These are phyloP conservation scores for Sporothrix pallida DNA, from an alignment of 2,329 filamentous ascomycete species.

Conservation along the genomic window DNA sequence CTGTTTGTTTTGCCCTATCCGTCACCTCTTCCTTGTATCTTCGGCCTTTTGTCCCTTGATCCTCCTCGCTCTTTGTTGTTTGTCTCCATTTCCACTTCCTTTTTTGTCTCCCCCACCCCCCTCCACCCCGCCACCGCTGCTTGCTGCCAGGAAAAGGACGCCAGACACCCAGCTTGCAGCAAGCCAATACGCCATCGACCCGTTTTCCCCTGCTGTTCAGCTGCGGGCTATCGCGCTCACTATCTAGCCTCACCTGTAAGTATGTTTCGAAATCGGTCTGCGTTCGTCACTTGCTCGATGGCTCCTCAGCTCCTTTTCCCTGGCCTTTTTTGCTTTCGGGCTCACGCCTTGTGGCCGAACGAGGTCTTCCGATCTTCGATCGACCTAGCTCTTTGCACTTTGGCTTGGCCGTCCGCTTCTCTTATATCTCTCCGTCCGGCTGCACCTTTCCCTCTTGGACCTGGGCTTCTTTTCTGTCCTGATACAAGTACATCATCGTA, in stretches of 20 bases:
- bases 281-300: background rate
- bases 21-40: background rate
- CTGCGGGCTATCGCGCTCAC: constrained; percentile 8
- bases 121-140: constrained; percentile 22
- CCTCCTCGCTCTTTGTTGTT: constrained; percentile 6
- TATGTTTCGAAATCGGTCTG: background rate
- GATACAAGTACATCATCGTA: background rate
- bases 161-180: constrained; percentile 22
- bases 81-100: background rate
- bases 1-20: background rate
- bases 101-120: constrained; percentile 8
- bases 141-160: constrained; percentile 7
- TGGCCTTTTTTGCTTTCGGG: background rate
- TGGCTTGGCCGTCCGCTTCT: background rate
- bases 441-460: constrained; percentile 22
- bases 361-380: constrained; percentile 6
- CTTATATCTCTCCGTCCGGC: background rate
- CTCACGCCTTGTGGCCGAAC: background rate
- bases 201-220: constrained; percentile 23
- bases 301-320: background rate
- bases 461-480: constrained; percentile 1
- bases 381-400: constrained; percentile 1
- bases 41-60: background rate
- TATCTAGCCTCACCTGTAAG: constrained; percentile 11
- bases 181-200: constrained; percentile 25